Percentiles rank a stretch among this genome's conserved stretches.
phyloP scores from a whole-genome alignment of 2,329 filamentous ascomycete genomes.

The Coniochaeta pulveracea region DNA sequence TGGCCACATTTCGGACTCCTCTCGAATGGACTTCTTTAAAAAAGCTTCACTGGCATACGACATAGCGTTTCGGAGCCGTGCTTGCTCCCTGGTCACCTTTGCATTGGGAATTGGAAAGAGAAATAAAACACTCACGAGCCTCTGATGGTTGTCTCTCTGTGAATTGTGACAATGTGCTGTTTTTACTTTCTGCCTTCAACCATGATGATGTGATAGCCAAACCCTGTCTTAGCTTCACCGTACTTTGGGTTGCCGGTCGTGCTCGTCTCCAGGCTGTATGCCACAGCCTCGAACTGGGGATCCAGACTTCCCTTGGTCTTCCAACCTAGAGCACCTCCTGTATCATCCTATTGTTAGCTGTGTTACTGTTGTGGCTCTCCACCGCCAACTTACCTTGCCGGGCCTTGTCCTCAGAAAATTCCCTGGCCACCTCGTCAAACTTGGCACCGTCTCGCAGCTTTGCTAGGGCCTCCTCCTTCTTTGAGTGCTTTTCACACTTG shows the following conservation, averaged over 20 bases:
- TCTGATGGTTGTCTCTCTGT: neutral
- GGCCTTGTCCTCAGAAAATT: slow-evolving; percentile 69
- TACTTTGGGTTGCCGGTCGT: slow-evolving; percentile 52
- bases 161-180: neutral
- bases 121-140: slow-evolving; percentile 16
- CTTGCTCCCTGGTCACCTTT: slow-evolving; percentile 9
- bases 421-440: slow-evolving; percentile 64
- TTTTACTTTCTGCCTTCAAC: slow-evolving; percentile 47
- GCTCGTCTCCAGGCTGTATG: slow-evolving; percentile 57
- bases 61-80: neutral
- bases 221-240: slow-evolving; percentile 60
- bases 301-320: slow-evolving; percentile 58
- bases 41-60: slow-evolving; percentile 25
- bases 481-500: slow-evolving; percentile 63
- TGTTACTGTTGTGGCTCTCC: no score
- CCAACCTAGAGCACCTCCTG: slow-evolving; percentile 63
- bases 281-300: slow-evolving; percentile 60
- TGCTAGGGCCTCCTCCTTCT: slow-evolving; percentile 63
- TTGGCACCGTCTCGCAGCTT: slow-evolving; percentile 56
- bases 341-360: no score
- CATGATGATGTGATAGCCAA: slow-evolving; percentile 76
- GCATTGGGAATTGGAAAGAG: slow-evolving; percentile 16
- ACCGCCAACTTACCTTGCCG: slow-evolving; percentile 49
- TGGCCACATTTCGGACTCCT: slow-evolving; percentile 21
- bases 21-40: slow-evolving; percentile 36